Evolutionary conservation across 2,329 filamentous ascomycete species (phyloP), one percentile per base, ranked within the genome.

Genomic region (Fusarium floridanum): DNA sequence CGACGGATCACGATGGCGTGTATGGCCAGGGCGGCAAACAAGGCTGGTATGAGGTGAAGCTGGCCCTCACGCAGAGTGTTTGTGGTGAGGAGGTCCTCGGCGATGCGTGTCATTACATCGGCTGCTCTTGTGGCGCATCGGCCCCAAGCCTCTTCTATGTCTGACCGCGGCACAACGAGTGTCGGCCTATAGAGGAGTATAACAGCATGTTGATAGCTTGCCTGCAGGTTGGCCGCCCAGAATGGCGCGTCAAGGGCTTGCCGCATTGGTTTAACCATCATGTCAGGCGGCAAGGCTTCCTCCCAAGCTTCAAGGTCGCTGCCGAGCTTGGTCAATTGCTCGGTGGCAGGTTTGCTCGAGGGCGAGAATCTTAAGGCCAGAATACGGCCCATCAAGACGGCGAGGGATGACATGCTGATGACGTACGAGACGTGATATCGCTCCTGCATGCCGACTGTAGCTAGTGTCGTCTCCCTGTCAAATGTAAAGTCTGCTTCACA

Each of bases 401-500:
- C 39, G 4, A 41, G 39, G 39, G 39, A 41, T n/a, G 39, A 41
- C 39, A 41, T 41, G 39, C 39, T 41, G n/a, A 41, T 41, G 39
- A 10, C 39, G 39, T 41, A 41, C 39, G 39, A 41, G n/a, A 41
- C n/a, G n/a, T 41, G 39, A 41, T 41, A 41, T 20, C 17, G 39
- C 10, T 41, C 39, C n/a, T 41, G 39, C 3, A 10, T 41, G 9
- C 39, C 39, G n/a, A 41, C 39, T 41, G n/a, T 41, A 10, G n/a
- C 39, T n/a, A 41, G 39, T n/a, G n/a, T n/a, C 10, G 39, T 41
- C 10, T 41, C 39, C 17, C 39, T 41, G 20, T 76, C 74, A 8
- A 75, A 65, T 4, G 65, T 45, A 3, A 76, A 56, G 29, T 76
- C 74, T 5, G 39, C 45, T 7, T 73, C 61, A 2, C 12, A 53